Conservation (phyloP, 2,329 filamentous ascomycete species). For the Botrytis sinoallii region DNA sequence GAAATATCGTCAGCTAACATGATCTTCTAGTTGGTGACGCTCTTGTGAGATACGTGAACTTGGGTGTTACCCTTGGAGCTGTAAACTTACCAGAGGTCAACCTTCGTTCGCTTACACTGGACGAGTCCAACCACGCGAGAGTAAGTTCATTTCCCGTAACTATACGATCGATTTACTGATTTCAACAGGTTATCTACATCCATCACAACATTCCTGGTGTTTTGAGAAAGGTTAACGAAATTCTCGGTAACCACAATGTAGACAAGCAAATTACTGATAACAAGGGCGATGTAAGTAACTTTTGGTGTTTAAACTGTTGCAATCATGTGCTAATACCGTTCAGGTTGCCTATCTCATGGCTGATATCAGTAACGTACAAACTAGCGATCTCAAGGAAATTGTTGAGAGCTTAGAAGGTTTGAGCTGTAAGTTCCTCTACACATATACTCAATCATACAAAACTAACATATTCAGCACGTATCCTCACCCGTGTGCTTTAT, state of each 20-base stretch:
- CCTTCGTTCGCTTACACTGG: slow-evolving; percentile 82
- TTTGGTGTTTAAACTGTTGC: neutral
- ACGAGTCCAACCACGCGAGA: slow-evolving; percentile 85
- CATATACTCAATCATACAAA: neutral
- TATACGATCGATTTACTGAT: slow-evolving; percentile 28
- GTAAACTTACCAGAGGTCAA: slow-evolving; percentile 97
- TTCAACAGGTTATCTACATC: slow-evolving; percentile 76
- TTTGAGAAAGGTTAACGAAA: slow-evolving; percentile 89
- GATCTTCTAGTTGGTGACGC: slow-evolving; percentile 67
- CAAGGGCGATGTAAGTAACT: slow-evolving; percentile 69
- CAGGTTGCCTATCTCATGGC: slow-evolving; percentile 94
- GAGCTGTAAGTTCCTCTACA: slow-evolving; percentile 57
- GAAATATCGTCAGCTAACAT: slow-evolving; percentile 10
- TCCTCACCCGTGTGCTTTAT: slow-evolving; percentile 41
- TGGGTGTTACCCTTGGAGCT: slow-evolving; percentile 83
- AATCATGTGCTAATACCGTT: slow-evolving; percentile 26
- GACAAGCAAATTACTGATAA: slow-evolving; percentile 99
- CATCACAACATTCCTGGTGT: slow-evolving; percentile 97
- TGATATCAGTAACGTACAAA: slow-evolving; percentile 84
- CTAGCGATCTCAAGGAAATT: slow-evolving; percentile 78
- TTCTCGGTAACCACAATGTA: slow-evolving; percentile 92
- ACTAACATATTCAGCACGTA: slow-evolving; percentile 36
- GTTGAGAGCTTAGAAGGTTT: slow-evolving; percentile 79
- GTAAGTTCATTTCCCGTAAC: slow-evolving; percentile 43
- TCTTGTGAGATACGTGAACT: slow-evolving; percentile 91